These are phyloP conservation scores for Graphilbum ipis-grandicollis DNA, from an alignment of 2,329 filamentous ascomycete genomes.

Conservation along the genomic window DNA sequence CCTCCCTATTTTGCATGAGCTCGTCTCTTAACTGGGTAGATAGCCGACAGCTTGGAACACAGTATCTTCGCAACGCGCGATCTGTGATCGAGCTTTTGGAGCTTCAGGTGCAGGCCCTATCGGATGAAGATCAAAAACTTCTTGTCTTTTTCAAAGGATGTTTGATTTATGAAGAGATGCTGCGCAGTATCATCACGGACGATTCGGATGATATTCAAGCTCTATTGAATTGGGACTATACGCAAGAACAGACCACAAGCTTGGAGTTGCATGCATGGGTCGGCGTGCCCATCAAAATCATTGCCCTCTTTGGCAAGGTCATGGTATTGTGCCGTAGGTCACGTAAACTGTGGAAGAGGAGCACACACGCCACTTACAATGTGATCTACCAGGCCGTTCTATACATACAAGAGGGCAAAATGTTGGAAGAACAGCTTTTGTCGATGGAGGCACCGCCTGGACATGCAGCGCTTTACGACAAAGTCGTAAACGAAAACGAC, in stretches of 20 bases:
- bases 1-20: conserved; percentile 21
- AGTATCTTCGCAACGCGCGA: conserved; percentile 11
- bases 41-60: conserved; percentile 11
- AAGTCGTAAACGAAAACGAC: conserved; percentile 3
- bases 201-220: conserved; percentile 12
- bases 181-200: conserved; percentile 20
- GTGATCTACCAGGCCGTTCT: conserved; percentile 12
- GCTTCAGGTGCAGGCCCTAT: conserved; percentile 2
- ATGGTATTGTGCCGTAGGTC: conserved; percentile 19
- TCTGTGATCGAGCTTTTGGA: conserved; percentile 9
- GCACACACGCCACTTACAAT: conserved; percentile 10
- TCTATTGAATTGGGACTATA: conserved; percentile 3
- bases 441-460: conserved; percentile 11
- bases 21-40: conserved; percentile 24
- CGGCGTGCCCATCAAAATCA: conserved; percentile 17
- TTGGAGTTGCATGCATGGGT: conserved; percentile 19
- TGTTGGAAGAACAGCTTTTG: conserved; percentile 17
- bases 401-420: conserved; percentile 17
- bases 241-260: background rate
- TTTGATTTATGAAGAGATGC: conserved; percentile 21
- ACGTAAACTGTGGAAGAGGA: conserved; percentile 11
- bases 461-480: background rate
- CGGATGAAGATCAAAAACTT: conserved; percentile 12
- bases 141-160: conserved; percentile 21
- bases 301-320: conserved; percentile 17